These are phyloP conservation scores for Coffea humblotiana DNA, from an alignment of 305 asterid genomes.

Conservation along the genomic window DNA sequence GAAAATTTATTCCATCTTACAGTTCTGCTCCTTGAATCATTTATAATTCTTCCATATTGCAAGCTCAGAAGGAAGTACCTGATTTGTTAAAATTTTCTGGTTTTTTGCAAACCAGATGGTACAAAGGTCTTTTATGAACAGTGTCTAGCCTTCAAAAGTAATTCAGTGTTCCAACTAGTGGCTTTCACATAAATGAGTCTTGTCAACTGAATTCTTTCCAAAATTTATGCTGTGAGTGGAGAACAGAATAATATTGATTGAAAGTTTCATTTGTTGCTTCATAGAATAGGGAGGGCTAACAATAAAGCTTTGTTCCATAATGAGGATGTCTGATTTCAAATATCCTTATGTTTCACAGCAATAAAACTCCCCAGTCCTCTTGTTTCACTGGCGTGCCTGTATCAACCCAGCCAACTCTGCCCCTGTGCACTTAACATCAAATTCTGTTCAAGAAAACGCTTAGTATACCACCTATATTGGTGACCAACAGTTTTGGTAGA, in stretches of 20 bases:
- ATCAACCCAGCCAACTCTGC: neutral
- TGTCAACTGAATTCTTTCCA: no score
- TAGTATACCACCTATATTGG: neutral
- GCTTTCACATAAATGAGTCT: neutral
- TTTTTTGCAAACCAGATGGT: neutral
- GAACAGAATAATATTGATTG: no score
- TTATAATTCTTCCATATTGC: neutral
- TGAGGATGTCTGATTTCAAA: no score
- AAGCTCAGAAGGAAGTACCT: neutral
- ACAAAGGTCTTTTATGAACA: neutral
- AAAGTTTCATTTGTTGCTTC: no score
- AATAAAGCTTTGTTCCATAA: no score
- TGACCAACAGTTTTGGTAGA: neutral
- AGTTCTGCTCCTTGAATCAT: neutral
- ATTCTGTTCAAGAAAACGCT: neutral
- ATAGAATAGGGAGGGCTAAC: no score
- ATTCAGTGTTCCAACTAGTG: neutral
- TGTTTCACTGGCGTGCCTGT: no score
- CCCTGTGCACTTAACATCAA: neutral
- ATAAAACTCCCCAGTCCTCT: no score
- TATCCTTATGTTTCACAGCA: no score
- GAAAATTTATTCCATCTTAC: neutral
- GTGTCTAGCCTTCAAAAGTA: neutral
- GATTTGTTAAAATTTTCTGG: neutral
- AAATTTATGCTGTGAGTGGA: no score